Evolutionary conservation across 2,329 filamentous ascomycete species (phyloP), one percentile per base, ranked within the genome.

Genomic region (Gaeumannomyces tritici): DNA sequence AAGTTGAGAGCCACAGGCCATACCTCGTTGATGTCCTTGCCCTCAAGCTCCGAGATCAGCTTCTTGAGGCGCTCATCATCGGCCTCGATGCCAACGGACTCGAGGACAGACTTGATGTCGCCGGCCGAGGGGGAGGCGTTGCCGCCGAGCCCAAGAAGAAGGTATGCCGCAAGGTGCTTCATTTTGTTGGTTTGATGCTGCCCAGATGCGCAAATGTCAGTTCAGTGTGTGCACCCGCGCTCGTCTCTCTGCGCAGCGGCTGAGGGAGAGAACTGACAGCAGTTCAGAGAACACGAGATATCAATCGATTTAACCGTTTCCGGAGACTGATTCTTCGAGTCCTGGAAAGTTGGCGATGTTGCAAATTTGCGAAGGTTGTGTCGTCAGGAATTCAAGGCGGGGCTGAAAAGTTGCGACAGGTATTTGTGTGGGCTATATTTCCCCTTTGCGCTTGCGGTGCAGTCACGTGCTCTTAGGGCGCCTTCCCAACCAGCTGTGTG

Each of bases 301-400:
- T 92, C 93, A 98, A 98, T 98, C 93, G 87, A 89, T 96, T 98
- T 96, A 96, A 97, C 93, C 93, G 92, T 88, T 90, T 65, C 63
- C 88, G 85, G 93, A 96, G 93, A 98, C 93, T 97, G 93, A 96
- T 85, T 89, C 92, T 91, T 95, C 91, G 85, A 91, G 91, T 96
- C 89, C 90, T 60, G 54, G 31, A 27, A n/a, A 42, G 62, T 55
- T 63, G 55, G 63, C 56, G 62, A 58, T 62, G 59, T 54, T 29
- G 33, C 24, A 56, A 59, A 29, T 57, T 54, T 51, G 66, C 65
- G 62, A 65, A 61, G 21, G 21, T 51, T 51, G 42, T 51, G 42
- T 51, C 42, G 18, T n/a, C n/a, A 51, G 31, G 11, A 51, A n/a
- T 51, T 7, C 21, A 24, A 51, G 42, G 42, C 42, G 42, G 42